Base-by-base conservation (phyloP, 2,329 filamentous ascomycete species). In the Trichoderma arundinaceum region DNA sequence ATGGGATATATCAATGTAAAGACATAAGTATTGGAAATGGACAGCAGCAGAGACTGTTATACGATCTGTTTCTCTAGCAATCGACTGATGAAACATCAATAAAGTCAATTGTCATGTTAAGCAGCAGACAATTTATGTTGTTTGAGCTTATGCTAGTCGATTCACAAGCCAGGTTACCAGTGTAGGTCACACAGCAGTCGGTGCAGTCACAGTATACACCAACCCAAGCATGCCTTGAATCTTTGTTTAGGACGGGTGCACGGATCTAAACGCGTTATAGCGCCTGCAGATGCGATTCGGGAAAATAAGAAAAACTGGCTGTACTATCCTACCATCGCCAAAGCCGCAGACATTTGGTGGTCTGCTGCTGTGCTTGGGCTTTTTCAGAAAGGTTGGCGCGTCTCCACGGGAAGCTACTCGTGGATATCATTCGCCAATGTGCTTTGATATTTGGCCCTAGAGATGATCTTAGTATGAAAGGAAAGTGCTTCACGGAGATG, bases 381-480 rank as follows among this genome's bases (percentile, higher is more conserved):
- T 48, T 38, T 39, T 48, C 56, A 38, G 17, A 15, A 9, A 19
- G 22, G 33, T 7, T 13, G 32, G 7, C n/a, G 32, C n/a, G n/a
- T 35, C 32, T 38, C 35, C 32, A 51, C 3, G 54, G 39, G 32
- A 19, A 32, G 4, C 12, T 33, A 15, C 32, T 58, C 39, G 41
- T 33, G 39, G 54, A 33, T 8, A 22, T 3, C 13, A 2, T 58
- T 17, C 44, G 54, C 28, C 54, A 58, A 28, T 17, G n/a, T 22
- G 3, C 28, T 58, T 58, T 58, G 54, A 58, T 58, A 46, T 44
- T 44, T 35, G 17, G 15, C n/a, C 54, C 28, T 12, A 7, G 41
- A 46, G 38, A 32, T 57, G 53, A 38, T 10, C 53, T 44, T 17
- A 28, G 53, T 41, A 35, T 2, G 32, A 15, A 10, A 57, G 22